A percentile compares a stretch with the other conserved stretches of the same genome.
Evolutionary conservation across 768 basidiomycete species (phyloP).

Genomic region (Leucosporidium yakuticum): DNA sequence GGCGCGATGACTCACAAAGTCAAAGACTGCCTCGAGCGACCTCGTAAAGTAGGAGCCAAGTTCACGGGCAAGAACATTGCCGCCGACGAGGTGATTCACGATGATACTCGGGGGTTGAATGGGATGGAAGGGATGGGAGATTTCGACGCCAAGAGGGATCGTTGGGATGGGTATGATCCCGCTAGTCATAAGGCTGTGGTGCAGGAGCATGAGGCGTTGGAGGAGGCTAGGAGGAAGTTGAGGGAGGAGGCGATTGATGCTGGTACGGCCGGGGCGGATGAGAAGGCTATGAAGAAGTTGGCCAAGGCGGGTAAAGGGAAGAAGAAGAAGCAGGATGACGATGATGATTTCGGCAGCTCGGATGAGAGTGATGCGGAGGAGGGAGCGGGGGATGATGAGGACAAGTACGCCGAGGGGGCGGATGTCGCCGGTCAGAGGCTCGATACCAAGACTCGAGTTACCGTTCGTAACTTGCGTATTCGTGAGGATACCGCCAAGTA

Average conservation of each 20-base stretch:
- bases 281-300: conserved; percentile 87
- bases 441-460: conserved; percentile 98
- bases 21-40: conserved; percentile 89
- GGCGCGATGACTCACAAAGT: conserved; percentile 91
- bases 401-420: conserved; percentile 96
- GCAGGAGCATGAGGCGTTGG: conserved; percentile 88
- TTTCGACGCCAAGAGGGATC: conserved; percentile 90
- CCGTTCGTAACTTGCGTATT: conserved; percentile 95
- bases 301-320: conserved; percentile 61
- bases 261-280: conserved; percentile 76
- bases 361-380: conserved; percentile 73
- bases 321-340: conserved; percentile 57
- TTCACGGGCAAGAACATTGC: conserved; percentile 84
- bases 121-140: conserved; percentile 38
- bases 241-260: conserved; percentile 98
- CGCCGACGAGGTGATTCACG: conserved; percentile 83
- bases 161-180: conserved; percentile 98
- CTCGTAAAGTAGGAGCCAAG: conserved; percentile 91
- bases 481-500: conserved; percentile 99
- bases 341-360: conserved; percentile 84
- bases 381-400: conserved; percentile 68
- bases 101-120: conserved; percentile 54
- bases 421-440: conserved; percentile 97
- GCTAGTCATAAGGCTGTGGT: conserved; percentile 77
- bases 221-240: conserved; percentile 79